A percentile compares a stretch with the other conserved stretches of the same genome.
phyloP scores from a whole-genome alignment of 768 basidiomycete species.

The Serendipita indica region DNA sequence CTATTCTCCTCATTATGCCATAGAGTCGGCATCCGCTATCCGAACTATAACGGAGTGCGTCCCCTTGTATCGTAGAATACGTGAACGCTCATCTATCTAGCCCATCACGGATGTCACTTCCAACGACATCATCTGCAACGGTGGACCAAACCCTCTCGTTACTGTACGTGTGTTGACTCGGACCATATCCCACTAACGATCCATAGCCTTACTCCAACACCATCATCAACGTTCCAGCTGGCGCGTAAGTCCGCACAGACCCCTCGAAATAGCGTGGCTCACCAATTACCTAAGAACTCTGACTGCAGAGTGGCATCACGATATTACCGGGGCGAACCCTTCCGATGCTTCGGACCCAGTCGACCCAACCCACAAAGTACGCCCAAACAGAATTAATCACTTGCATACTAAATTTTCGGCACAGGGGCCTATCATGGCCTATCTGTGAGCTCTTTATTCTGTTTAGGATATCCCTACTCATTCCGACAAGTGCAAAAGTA shows the following conservation, averaged over 20 bases:
- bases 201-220: conserved; percentile 18
- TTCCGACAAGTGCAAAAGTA: conserved; percentile 29
- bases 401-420: too few relatives aligned
- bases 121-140: conserved; percentile 44
- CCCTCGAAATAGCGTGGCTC: too few relatives aligned
- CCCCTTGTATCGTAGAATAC: conserved; percentile 22
- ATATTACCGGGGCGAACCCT: conserved; percentile 30
- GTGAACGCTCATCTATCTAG: too few relatives aligned
- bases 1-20: conserved; percentile 16
- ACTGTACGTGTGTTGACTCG: conserved; percentile 5
- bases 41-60: conserved; percentile 28
- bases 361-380: conserved; percentile 36
- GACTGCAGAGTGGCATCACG: conserved; percentile 42
- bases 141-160: conserved; percentile 37
- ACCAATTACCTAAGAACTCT: too few relatives aligned
- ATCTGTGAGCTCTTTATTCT: conserved; percentile 27
- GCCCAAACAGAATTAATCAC: too few relatives aligned
- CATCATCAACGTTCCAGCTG: conserved; percentile 37
- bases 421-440: conserved; percentile 39
- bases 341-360: conserved; percentile 35
- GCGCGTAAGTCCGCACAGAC: conserved; percentile 34
- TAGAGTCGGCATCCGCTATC: conserved; percentile 35
- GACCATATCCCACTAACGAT: neutral
- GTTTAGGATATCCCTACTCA: neutral
- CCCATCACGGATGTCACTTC: conserved; percentile 43